Base-by-base conservation (phyloP, 495 filamentous ascomycete species). In the Apiosordaria backusii region DNA sequence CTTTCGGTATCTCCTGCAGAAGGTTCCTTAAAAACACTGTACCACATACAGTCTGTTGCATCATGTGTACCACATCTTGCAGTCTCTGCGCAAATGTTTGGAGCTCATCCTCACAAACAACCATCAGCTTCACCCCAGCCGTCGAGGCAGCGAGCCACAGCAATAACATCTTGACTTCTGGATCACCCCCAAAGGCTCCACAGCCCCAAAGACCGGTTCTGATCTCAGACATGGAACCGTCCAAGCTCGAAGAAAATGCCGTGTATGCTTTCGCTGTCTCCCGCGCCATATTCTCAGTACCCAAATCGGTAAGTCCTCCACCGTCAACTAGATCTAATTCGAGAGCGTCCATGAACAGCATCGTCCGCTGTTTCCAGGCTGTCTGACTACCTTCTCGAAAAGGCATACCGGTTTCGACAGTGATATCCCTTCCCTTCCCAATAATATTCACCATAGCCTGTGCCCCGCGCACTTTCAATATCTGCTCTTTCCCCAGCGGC, bases 311-410 rank as follows among this genome's bases (percentile, higher is more conserved):
- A 26, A 71, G 53, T 24, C 21, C 4, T 9, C 45, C 65, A n/a
- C 23, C 55, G 18, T 67, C 61, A 18, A 61, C 60, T 45, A 63
- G 26, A 35, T 76, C 74, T 22, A 75, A 54, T 60, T 76, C 74
- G 7, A 74, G 62, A 1, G 72, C 72, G 50, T 75, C 73, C 72
- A 76, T 75, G 64, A 73, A 68, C 64, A 76, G 27, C 70, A 71
- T 74, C 22, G 35, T 70, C 5, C 70, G 65, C 4, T 65, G 60
- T 23, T 23, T 27, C 65, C 67, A 71, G 18, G 21, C 40, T 21
- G 6, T 50, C 16, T 57, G 23, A 2, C 61, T 54, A 3, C 45
- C 45, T 3, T 18, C 26, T 5, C 57, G 64, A 22, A 54, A 19
- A 10, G 23, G 25, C 62, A 63, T 62, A 4, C 25, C n/a, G n/a